phyloP scores from a whole-genome alignment of 2,329 filamentous ascomycete species.

The Botrytis galanthina region DNA sequence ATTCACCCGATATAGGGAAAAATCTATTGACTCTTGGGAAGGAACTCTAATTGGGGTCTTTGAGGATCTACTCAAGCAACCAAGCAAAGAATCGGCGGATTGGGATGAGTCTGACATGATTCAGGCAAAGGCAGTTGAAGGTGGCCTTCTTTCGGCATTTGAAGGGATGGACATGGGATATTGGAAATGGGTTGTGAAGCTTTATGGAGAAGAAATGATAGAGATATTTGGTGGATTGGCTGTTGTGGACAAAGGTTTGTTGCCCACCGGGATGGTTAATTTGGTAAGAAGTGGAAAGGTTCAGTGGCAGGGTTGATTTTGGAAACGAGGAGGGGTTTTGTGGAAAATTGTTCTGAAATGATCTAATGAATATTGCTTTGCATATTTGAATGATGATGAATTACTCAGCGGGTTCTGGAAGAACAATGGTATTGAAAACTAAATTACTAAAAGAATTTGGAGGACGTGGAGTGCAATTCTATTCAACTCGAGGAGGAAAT shows the following conservation, averaged over 20 bases:
- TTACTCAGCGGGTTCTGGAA: no score
- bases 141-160: not conserved
- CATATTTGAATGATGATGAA: not conserved
- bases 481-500: not conserved
- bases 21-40: conserved; percentile 28
- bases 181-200: conserved; percentile 41
- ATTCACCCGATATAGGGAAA: conserved; percentile 40
- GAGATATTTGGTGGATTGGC: conserved; percentile 43
- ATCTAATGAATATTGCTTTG: not conserved
- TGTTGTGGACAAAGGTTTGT: conserved; percentile 42
- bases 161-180: conserved; percentile 34
- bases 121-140: conserved; percentile 12
- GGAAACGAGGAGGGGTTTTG: fast-evolving
- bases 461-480: no score
- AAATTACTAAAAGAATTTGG: not conserved
- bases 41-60: conserved; percentile 36
- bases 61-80: conserved; percentile 28
- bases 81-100: conserved; percentile 35
- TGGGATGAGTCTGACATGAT: conserved; percentile 23
- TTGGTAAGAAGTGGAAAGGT: conserved; percentile 41
- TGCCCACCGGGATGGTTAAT: conserved; percentile 44
- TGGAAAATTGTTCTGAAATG: not conserved
- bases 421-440: not conserved
- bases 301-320: conserved; percentile 40
- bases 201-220: conserved; percentile 44